Percentiles rank a stretch among this genome's conserved stretches.
Conservation (phyloP, 106 monocot genomes). For the Allium sativum region DNA sequence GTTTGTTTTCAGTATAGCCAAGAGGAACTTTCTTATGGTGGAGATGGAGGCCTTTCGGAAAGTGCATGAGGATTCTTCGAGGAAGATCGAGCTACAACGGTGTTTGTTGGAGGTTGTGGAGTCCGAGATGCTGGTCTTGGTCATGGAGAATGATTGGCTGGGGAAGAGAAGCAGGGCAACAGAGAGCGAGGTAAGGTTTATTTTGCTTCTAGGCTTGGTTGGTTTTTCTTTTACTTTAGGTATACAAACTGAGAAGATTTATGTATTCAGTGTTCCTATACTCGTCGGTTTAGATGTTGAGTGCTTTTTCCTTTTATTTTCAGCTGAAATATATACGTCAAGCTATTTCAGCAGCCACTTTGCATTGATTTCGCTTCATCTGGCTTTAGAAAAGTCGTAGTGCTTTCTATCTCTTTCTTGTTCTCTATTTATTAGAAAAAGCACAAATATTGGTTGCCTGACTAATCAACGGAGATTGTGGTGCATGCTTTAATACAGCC, state of each 20-base stretch:
- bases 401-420: too few relatives aligned
- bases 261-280: too few relatives aligned
- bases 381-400: background rate
- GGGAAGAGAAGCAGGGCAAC: conserved; percentile 48
- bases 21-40: conserved; percentile 40
- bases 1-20: conserved; percentile 37
- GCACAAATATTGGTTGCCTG: too few relatives aligned
- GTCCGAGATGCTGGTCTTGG: conserved; percentile 77
- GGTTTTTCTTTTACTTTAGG: too few relatives aligned
- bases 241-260: too few relatives aligned
- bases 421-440: too few relatives aligned
- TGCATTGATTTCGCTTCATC: background rate
- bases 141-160: conserved; percentile 72
- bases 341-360: background rate
- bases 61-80: conserved; percentile 23
- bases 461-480: too few relatives aligned
- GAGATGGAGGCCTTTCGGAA: conserved; percentile 27
- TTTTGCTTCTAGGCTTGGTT: too few relatives aligned
- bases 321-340: too few relatives aligned
- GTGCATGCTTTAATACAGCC: too few relatives aligned
- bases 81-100: conserved; percentile 73
- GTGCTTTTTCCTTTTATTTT: too few relatives aligned
- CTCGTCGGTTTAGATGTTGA: too few relatives aligned
- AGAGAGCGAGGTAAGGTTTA: conserved; percentile 50
- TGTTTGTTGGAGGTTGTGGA: conserved; percentile 84